Conservation (phyloP, 1,139 yeast species). For the Geotrichum bryndzae region DNA sequence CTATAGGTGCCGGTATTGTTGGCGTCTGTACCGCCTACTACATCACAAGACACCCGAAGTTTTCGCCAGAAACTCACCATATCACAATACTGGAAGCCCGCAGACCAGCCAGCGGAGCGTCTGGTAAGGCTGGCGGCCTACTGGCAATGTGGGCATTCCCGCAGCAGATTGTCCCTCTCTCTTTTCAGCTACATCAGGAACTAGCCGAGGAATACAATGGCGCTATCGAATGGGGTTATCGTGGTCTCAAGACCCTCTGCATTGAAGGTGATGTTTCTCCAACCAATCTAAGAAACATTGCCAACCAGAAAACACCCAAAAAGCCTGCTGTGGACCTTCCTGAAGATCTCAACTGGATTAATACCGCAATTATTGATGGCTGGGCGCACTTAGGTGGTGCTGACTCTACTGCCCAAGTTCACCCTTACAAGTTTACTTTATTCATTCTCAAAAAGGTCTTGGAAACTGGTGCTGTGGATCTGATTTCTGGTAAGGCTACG, state of each 20-base stretch:
- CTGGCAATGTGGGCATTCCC: constrained; percentile 97
- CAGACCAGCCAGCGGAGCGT: constrained; percentile 94
- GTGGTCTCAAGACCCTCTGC: constrained; percentile 80
- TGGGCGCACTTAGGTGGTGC: constrained; percentile 82
- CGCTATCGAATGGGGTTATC: constrained; percentile 83
- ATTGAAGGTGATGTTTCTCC: constrained; percentile 67
- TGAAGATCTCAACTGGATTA: constrained; percentile 74
- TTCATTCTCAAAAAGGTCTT: constrained; percentile 73
- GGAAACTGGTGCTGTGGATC: constrained; percentile 79
- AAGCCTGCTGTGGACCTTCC: constrained; percentile 44
- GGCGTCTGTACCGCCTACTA: constrained; percentile 95
- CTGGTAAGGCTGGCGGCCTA: constrained; percentile 96
- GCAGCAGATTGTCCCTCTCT: constrained; percentile 82
- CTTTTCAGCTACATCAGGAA: constrained; percentile 80
- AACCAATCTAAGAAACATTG: constrained; percentile 16
- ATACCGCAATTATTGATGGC: constrained; percentile 54
- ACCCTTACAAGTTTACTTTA: constrained; percentile 88
- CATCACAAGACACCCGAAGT: constrained; percentile 74
- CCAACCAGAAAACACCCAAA: constrained; percentile 15
- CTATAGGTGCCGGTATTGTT: constrained; percentile 74
- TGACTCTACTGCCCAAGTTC: constrained; percentile 93
- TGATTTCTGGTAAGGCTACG: constrained; percentile 77
- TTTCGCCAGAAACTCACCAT: constrained; percentile 64
- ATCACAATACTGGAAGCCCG: constrained; percentile 87
- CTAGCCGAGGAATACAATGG: constrained; percentile 76